Conservation (phyloP, 2,329 filamentous ascomycete genomes). For the Trichoderma brevicompactum region DNA sequence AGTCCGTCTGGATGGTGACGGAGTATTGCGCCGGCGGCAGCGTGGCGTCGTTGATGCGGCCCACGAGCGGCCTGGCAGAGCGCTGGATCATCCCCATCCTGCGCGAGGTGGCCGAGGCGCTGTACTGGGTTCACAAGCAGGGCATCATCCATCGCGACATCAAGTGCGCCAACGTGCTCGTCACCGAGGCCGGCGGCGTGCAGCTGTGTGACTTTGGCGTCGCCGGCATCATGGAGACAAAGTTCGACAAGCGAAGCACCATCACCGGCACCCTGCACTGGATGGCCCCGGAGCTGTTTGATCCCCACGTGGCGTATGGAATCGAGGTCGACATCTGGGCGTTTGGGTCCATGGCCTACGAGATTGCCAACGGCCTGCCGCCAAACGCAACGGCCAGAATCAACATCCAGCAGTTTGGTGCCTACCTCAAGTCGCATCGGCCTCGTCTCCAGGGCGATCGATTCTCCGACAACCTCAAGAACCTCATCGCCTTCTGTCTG, state of each 20-base stretch:
- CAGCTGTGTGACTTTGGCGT: conserved; percentile 68
- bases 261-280: conserved; percentile 70
- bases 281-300: conserved; percentile 69
- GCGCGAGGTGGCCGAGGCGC: conserved; percentile 66
- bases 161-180: conserved; percentile 77
- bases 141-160: conserved; percentile 73
- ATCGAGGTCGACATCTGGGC: conserved; percentile 70
- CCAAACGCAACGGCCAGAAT: conserved; percentile 55
- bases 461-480: conserved; percentile 60
- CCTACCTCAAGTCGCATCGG: conserved; percentile 50
- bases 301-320: conserved; percentile 56
- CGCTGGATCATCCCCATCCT: conserved; percentile 71
- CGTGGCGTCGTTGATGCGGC: conserved; percentile 71
- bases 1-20: conserved; percentile 83
- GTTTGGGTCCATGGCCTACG: conserved; percentile 68
- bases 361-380: conserved; percentile 67
- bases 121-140: conserved; percentile 68
- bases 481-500: conserved; percentile 65
- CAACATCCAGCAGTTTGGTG: conserved; percentile 49
- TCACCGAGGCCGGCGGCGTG: conserved; percentile 74
- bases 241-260: conserved; percentile 65
- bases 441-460: conserved; percentile 62
- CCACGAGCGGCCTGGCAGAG: conserved; percentile 68
- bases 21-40: conserved; percentile 85
- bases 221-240: conserved; percentile 65